A percentile compares a stretch with the other conserved stretches of the same genome.
Conservation (phyloP, 768 basidiomycete genomes). For the Paxillus ammoniavirescens region DNA sequence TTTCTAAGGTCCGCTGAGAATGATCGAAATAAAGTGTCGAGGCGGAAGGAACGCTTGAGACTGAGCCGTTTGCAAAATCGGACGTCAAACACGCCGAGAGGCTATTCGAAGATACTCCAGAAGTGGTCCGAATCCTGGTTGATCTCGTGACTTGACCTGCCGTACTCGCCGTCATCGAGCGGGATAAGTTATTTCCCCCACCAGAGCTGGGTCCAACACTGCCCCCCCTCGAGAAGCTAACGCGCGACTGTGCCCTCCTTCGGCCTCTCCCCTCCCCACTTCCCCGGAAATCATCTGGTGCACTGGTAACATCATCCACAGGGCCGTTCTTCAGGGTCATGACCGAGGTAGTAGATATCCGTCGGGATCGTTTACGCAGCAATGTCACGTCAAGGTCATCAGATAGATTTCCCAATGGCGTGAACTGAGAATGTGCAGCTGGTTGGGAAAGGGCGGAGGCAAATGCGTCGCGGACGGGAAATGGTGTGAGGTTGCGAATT, state of each 20-base stretch:
- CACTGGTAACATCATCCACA: constrained; percentile 41
- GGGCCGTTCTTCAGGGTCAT: constrained; percentile 45
- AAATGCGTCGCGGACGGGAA: constrained; percentile 71
- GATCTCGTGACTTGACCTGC: constrained; percentile 35
- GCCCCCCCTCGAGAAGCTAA: constrained; percentile 34
- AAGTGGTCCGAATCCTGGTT: constrained; percentile 48
- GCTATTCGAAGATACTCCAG: constrained; percentile 45
- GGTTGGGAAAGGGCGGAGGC: constrained; percentile 74
- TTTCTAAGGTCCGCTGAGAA: constrained; percentile 69
- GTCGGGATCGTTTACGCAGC: constrained; percentile 56
- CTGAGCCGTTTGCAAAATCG: background rate
- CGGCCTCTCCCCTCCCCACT: constrained; percentile 36
- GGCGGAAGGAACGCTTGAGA: constrained; percentile 20
- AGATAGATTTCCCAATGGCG: constrained; percentile 52
- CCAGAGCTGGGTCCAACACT: constrained; percentile 11
- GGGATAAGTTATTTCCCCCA: constrained; percentile 12
- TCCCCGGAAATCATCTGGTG: constrained; percentile 25
- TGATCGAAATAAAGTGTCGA: constrained; percentile 49
- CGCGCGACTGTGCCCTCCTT: constrained; percentile 45
- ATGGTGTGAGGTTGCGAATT: constrained; percentile 81
- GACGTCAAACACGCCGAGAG: constrained; percentile 12
- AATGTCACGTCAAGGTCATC: constrained; percentile 71
- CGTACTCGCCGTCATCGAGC: constrained; percentile 13
- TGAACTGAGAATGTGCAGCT: constrained; percentile 59
- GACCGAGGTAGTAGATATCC: constrained; percentile 58